phyloP scores from a whole-genome alignment of 257 asterid species.

The Rauvolfia tetraphylla region DNA sequence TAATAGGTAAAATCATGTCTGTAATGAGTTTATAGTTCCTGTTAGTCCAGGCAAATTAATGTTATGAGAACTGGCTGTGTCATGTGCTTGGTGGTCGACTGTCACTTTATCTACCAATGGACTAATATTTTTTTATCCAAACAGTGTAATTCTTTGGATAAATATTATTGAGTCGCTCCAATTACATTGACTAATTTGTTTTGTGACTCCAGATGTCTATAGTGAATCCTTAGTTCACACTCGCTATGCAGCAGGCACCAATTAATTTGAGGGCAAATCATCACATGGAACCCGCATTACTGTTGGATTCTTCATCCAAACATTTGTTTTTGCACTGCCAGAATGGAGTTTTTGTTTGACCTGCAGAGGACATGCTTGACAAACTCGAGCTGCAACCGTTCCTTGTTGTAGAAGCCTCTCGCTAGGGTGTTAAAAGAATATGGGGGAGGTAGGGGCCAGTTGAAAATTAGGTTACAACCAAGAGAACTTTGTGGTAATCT shows the following conservation, averaged over 20 bases:
- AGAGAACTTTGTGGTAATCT: constrained; percentile 35
- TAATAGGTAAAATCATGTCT: background rate
- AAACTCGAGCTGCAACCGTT: constrained; percentile 21
- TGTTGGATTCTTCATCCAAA: constrained; percentile 16
- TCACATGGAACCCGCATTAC: constrained; percentile 11
- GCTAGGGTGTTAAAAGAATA: constrained; percentile 24
- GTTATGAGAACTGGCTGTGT: background rate
- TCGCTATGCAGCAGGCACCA: constrained; percentile 30
- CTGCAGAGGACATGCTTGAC: constrained; percentile 36
- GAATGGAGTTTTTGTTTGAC: constrained; percentile 36
- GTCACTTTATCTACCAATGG: background rate
- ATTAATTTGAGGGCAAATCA: constrained; percentile 7
- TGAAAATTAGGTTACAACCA: constrained; percentile 41
- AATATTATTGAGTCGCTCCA: background rate
- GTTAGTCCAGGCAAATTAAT: constrained; percentile 1
- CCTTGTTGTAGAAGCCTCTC: constrained; percentile 22
- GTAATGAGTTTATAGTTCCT: background rate
- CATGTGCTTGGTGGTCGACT: background rate
- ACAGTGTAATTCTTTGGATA: background rate
- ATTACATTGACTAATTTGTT: background rate
- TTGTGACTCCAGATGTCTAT: constrained; percentile 31
- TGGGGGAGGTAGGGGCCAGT: constrained; percentile 32
- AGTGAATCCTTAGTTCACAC: constrained; percentile 33
- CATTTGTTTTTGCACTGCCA: constrained; percentile 31
- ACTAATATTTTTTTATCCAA: background rate